These are phyloP conservation scores for Tolypocladium paradoxum DNA, from an alignment of 2,329 filamentous ascomycete genomes.

Conservation along the genomic window DNA sequence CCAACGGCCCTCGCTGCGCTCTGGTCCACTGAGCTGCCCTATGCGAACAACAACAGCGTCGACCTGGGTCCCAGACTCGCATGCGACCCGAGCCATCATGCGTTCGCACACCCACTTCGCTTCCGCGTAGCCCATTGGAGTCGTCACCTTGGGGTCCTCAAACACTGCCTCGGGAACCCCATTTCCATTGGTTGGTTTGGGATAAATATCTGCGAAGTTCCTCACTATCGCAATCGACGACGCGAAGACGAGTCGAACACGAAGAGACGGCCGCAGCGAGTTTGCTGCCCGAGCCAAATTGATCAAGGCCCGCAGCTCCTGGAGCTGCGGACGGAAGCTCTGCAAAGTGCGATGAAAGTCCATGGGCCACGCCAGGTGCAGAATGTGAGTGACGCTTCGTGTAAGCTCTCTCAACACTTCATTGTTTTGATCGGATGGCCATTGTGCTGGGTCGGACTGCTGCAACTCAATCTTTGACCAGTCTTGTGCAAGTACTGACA, in stretches of 20 bases:
- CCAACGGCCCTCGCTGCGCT: slow-evolving; percentile 28
- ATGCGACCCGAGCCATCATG: slow-evolving; percentile 29
- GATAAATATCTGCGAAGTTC: slow-evolving; percentile 4
- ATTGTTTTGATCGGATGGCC: no score
- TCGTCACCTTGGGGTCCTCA: slow-evolving; percentile 18
- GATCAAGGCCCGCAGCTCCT: no score
- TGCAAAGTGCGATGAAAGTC: slow-evolving; percentile 8
- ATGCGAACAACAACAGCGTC: slow-evolving; percentile 25
- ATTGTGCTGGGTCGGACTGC: no score
- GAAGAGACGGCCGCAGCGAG: not conserved
- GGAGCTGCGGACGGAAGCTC: slow-evolving; percentile 4
- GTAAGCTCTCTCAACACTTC: no score
- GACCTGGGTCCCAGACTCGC: slow-evolving; percentile 19
- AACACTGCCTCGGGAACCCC: slow-evolving; percentile 25
- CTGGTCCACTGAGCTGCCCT: slow-evolving; percentile 33
- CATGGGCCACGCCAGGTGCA: slow-evolving; percentile 11
- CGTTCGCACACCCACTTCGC: slow-evolving; percentile 35
- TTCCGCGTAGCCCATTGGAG: slow-evolving; percentile 30
- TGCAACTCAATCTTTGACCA: slow-evolving; percentile 1
- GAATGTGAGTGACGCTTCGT: slow-evolving; percentile 4
- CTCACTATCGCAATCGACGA: slow-evolving; percentile 16
- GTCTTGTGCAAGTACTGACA: not conserved
- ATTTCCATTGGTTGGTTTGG: no score
- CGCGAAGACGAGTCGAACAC: slow-evolving; percentile 12
- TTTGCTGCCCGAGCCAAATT: no score